Evolutionary conservation across 177 flowering plant species (phyloP).

Genomic region (Vitis hybrid): DNA sequence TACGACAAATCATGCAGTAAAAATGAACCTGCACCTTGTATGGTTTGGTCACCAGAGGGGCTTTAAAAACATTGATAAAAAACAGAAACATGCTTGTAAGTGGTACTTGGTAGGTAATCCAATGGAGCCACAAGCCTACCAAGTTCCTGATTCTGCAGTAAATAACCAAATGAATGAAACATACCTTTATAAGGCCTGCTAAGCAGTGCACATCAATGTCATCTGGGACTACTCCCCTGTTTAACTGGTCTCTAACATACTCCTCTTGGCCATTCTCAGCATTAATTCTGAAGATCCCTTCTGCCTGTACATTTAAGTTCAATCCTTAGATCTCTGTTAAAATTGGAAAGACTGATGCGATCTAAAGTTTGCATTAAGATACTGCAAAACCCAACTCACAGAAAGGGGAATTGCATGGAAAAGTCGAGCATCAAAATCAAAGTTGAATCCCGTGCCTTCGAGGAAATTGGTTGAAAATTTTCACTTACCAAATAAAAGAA

Average conservation of each 20-base stretch:
- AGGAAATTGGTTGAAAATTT: not conserved
- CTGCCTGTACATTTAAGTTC: conserved; percentile 47
- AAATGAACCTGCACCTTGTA: too few relatives aligned
- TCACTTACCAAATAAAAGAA: not conserved
- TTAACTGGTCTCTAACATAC: conserved; percentile 74
- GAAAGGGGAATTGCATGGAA: too few relatives aligned
- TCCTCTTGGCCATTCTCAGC: conserved; percentile 82
- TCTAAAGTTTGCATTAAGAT: too few relatives aligned
- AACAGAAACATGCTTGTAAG: too few relatives aligned
- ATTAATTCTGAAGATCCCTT: conserved; percentile 85
- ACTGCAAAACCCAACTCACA: too few relatives aligned
- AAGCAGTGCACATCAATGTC: conserved; percentile 78
- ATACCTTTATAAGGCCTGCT: conserved; percentile 89
- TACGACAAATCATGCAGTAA: too few relatives aligned
- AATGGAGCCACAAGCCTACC: too few relatives aligned
- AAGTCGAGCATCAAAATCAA: too few relatives aligned
- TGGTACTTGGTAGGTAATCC: too few relatives aligned
- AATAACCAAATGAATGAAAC: conserved; percentile 1
- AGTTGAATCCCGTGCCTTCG: too few relatives aligned
- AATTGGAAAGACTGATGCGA: not conserved
- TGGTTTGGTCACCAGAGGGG: too few relatives aligned
- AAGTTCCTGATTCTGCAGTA: not conserved
- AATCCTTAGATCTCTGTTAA: not conserved
- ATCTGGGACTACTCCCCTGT: conserved; percentile 70
- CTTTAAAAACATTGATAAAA: too few relatives aligned